phyloP scores from a whole-genome alignment of 805 yeast genomes.

The Starmera caribaea region DNA sequence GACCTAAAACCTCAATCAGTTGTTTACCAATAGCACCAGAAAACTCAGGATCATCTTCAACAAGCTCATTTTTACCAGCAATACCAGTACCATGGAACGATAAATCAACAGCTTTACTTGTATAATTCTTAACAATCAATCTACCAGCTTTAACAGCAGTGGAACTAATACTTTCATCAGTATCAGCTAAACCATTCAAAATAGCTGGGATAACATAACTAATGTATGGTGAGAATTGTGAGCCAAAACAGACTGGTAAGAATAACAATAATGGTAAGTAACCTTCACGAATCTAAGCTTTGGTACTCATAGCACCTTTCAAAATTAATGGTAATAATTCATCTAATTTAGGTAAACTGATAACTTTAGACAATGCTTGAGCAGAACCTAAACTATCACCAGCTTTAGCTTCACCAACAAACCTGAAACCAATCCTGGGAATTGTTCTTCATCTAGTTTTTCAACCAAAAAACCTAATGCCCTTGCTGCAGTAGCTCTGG shows the following conservation, averaged over 20 bases:
- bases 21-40: constrained; percentile 47
- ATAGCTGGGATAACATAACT: constrained; percentile 84
- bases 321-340: constrained; percentile 79
- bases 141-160: constrained; percentile 90
- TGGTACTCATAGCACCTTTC: constrained; percentile 55
- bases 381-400: constrained; percentile 97
- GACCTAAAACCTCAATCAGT: constrained; percentile 73
- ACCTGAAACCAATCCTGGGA: constrained; percentile 85
- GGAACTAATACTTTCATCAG: constrained; percentile 78
- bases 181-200: constrained; percentile 83
- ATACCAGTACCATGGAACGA: constrained; percentile 91
- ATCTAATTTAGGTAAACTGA: constrained; percentile 73
- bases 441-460: constrained; percentile 89
- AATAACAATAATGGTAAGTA: constrained; percentile 83
- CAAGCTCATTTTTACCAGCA: constrained; percentile 62
- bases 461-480: constrained; percentile 95
- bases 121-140: constrained; percentile 82
- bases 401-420: constrained; percentile 68
- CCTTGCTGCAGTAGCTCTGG: constrained; percentile 95
- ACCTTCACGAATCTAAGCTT: constrained; percentile 77
- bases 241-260: constrained; percentile 90
- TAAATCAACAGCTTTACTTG: constrained; percentile 85
- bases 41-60: constrained; percentile 40
- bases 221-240: constrained; percentile 84
- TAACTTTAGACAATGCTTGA: constrained; percentile 90